A percentile compares a stretch with the other conserved stretches of the same genome.
These are phyloP conservation scores for Fragosphaeria purpurea DNA, from an alignment of 2,329 filamentous ascomycete genomes.

Conservation along the genomic window DNA sequence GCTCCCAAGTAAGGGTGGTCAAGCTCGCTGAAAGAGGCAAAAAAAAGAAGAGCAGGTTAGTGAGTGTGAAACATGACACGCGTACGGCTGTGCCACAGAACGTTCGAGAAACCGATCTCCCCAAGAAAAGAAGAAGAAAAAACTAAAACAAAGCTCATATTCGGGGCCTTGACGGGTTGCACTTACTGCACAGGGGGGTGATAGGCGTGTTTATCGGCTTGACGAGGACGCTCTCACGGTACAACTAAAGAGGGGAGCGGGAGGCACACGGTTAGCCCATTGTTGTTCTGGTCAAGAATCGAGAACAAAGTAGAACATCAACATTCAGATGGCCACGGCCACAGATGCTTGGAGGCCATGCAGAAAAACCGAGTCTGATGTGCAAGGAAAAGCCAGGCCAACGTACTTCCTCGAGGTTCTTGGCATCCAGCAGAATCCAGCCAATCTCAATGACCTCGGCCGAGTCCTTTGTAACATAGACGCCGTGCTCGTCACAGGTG, in stretches of 20 bases:
- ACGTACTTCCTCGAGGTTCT: conserved; percentile 79
- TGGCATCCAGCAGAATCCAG: conserved; percentile 91
- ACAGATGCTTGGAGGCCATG: too few species aligned
- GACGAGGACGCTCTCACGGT: conserved; percentile 91
- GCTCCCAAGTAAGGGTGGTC: conserved; percentile 97
- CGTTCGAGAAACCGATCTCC: too few species aligned
- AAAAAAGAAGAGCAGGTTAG: neutral
- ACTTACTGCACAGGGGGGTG: conserved; percentile 96
- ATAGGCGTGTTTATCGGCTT: conserved; percentile 99
- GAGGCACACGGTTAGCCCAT: neutral
- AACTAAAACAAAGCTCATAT: too few species aligned
- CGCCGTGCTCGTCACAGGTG: conserved; percentile 97
- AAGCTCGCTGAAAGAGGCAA: conserved; percentile 60
- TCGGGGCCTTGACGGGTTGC: conserved; percentile 3
- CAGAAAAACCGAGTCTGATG: too few species aligned
- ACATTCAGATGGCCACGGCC: too few species aligned
- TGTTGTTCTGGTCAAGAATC: too few species aligned
- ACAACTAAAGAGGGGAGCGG: conserved; percentile 49
- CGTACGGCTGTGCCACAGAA: too few species aligned
- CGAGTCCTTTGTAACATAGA: conserved; percentile 98
- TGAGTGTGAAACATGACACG: too few species aligned
- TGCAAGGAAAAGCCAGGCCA: neutral
- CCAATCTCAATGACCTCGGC: conserved; percentile 98
- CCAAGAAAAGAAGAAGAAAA: too few species aligned
- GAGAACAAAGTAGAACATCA: too few species aligned